phyloP scores from a whole-genome alignment of 768 basidiomycete genomes.

The Sporobolomyces pararoseus region DNA sequence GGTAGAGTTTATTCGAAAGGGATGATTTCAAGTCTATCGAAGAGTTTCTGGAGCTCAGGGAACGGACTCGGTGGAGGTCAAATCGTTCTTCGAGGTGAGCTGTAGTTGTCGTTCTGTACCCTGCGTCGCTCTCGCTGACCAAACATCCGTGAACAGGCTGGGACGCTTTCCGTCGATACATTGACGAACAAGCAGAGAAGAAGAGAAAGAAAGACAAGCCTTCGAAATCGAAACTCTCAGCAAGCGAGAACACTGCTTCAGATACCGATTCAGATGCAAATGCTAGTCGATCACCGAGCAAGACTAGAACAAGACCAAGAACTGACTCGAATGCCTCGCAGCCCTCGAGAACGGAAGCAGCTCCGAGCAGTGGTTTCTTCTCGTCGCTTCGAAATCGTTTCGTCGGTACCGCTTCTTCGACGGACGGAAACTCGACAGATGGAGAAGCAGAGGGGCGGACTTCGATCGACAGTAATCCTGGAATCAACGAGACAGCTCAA shows the following conservation, averaged over 20 bases:
- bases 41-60: constrained; percentile 15
- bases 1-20: constrained; percentile 33
- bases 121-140: no score
- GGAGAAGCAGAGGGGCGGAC: constrained; percentile 1
- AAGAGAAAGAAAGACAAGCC: constrained; percentile 14
- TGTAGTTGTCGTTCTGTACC: no score
- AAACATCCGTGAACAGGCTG: no score
- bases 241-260: background rate
- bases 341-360: background rate
- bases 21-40: constrained; percentile 16
- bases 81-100: constrained; percentile 32
- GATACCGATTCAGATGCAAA: constrained; percentile 13
- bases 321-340: constrained; percentile 6
- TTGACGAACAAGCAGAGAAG: constrained; percentile 32
- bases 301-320: background rate
- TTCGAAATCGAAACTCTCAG: background rate
- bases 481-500: constrained; percentile 8
- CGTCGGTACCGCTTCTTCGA: constrained; percentile 15
- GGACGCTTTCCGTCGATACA: constrained; percentile 20
- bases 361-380: constrained; percentile 33
- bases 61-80: constrained; percentile 26
- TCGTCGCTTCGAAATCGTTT: constrained; percentile 25
- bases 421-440: constrained; percentile 5
- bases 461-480: constrained; percentile 10
- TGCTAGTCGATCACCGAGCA: background rate